Evolutionary conservation across 805 yeast genomes (phyloP).

Genomic region (Yarrowia osloensis): DNA sequence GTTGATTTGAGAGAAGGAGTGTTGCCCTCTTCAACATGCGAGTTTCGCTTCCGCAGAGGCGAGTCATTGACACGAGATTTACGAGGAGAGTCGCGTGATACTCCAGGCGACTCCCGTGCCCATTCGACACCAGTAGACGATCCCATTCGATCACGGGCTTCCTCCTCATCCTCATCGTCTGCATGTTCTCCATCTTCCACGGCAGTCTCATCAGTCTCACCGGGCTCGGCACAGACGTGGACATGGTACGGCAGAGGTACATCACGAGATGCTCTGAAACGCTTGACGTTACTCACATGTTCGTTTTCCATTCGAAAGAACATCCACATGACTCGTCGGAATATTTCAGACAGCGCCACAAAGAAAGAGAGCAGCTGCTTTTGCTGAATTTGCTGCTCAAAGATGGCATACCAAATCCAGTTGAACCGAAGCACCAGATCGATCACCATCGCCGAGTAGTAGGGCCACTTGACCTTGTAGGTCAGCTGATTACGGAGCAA

Average conservation of each 20-base stretch:
- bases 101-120: background rate
- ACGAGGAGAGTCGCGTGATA: background rate
- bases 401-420: slow-evolving; percentile 88
- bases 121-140: slow-evolving; percentile 9
- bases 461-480: slow-evolving; percentile 58
- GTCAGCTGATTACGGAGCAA: slow-evolving; percentile 73
- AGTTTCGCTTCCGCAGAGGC: slow-evolving; percentile 1
- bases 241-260: slow-evolving; percentile 78
- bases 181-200: background rate
- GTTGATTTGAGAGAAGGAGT: background rate
- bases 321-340: slow-evolving; percentile 87
- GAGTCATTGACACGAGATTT: background rate
- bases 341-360: slow-evolving; percentile 77
- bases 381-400: slow-evolving; percentile 75
- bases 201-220: slow-evolving; percentile 17
- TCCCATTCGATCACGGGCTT: slow-evolving; percentile 1
- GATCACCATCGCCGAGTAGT: slow-evolving; percentile 71
- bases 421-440: slow-evolving; percentile 80
- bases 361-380: slow-evolving; percentile 83
- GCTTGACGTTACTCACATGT: slow-evolving; percentile 84
- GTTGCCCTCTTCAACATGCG: slow-evolving; percentile 9
- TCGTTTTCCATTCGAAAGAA: slow-evolving; percentile 94
- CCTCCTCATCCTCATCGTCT: slow-evolving; percentile 3
- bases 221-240: slow-evolving; percentile 36
- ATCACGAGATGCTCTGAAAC: slow-evolving; percentile 86